A percentile compares a stretch with the other conserved stretches of the same genome.
Evolutionary conservation across 768 basidiomycete species (phyloP).

Genomic region (Mycena sanguinolenta): DNA sequence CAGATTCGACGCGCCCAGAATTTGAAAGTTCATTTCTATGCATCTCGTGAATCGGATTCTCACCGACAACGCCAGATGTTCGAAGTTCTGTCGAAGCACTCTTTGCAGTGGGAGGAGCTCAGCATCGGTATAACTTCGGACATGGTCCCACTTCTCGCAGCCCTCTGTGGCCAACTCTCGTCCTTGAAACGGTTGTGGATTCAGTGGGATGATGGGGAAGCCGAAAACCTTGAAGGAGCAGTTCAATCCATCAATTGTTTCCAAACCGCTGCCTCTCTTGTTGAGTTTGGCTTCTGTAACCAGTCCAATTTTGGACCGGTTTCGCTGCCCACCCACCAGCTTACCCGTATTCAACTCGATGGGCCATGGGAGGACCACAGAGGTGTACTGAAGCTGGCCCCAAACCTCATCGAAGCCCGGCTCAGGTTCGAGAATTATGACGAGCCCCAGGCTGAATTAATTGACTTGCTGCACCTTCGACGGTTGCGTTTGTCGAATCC

Average conservation of each 20-base stretch:
- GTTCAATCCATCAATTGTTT: background rate
- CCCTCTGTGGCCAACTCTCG: background rate
- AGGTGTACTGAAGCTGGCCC: background rate
- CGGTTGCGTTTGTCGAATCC: background rate
- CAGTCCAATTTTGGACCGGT: background rate
- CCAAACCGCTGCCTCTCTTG: background rate
- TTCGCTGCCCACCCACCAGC: too few relatives aligned
- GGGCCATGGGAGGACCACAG: background rate
- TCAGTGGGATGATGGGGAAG: background rate
- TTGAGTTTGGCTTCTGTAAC: background rate
- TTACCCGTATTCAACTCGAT: background rate
- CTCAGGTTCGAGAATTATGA: background rate
- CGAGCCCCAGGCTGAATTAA: background rate
- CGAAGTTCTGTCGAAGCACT: background rate
- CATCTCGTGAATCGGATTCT: background rate
- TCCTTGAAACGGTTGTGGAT: constrained; percentile 7
- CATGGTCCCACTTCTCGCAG: background rate
- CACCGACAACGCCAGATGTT: background rate
- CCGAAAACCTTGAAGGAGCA: background rate
- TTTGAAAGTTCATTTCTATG: constrained; percentile 12
- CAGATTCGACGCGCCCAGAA: constrained; percentile 5
- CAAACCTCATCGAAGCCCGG: background rate
- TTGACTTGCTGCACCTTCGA: background rate
- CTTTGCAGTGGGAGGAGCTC: constrained; percentile 9
- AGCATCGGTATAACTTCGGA: background rate